Base-by-base conservation (phyloP, 2,329 filamentous ascomycete species). In the Colletotrichum liriopes region DNA sequence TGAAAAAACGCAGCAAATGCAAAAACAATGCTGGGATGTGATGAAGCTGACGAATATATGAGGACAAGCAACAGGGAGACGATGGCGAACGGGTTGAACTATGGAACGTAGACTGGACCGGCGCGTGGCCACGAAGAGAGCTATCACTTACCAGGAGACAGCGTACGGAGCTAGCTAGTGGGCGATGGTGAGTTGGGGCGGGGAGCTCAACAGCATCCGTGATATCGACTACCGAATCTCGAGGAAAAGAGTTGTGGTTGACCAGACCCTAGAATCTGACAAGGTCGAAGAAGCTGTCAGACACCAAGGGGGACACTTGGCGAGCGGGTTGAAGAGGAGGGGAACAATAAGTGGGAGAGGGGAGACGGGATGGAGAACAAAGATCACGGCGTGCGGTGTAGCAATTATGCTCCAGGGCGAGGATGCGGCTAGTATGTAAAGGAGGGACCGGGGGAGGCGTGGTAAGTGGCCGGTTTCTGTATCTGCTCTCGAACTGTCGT, bases 401-500 rank as follows among this genome's bases (percentile, higher is more conserved):
- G 69, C 45, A 60, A 64, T 23, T 32, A 32, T 20, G 47, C 41
- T 49, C 35, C 45, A 41, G 29, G 55, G 61, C 16, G 67, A 51
- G 66, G 26, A 60, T 49, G 52, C 59, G 54, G 45, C 59, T 55
- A 65, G 70, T 69, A 55, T 29, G 59, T 64, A 67, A 59, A 65
- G 35, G 14, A 49, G 29, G 54, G 62, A 70, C 65, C 41, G 54
- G 60, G 51, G 66, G 37, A 29, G 58, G 65, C 23, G 70, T 60
- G 54, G 54, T 39, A 60, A 70, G 70, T 41, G 39, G 54, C 70
- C 56, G 56, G 56, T 71, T 65, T 62, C 43, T 72, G 51, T 45
- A 56, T 39, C 64, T 58, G 23, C 54, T 65, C 45, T 67, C 45
- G 59, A 59, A 39, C 45, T 59, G 54, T 69, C 41, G 59, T 72